A percentile compares a stretch with the other conserved stretches of the same genome.
These are phyloP conservation scores for Monotropa hypopitys DNA, from an alignment of 179 eudicot genomes.

Conservation along the genomic window DNA sequence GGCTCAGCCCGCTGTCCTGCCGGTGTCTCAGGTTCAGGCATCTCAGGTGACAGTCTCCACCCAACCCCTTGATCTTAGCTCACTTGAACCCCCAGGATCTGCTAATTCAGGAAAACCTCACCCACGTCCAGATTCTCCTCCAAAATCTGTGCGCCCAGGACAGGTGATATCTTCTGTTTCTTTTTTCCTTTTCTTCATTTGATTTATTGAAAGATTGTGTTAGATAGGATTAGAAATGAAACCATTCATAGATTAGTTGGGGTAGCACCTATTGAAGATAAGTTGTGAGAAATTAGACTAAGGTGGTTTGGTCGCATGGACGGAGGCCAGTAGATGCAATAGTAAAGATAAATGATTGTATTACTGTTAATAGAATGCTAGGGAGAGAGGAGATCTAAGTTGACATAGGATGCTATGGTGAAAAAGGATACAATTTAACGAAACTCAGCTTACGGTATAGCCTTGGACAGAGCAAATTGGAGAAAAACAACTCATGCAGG, in stretches of 20 bases:
- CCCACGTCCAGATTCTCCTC: slow-evolving; percentile 38
- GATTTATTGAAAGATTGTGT: background rate
- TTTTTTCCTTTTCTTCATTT: background rate
- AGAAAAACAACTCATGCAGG: background rate
- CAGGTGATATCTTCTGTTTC: slow-evolving; percentile 32
- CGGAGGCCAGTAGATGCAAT: background rate
- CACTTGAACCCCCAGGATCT: slow-evolving; percentile 63
- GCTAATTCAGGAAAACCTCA: slow-evolving; percentile 41
- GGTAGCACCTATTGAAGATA: background rate
- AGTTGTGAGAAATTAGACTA: background rate
- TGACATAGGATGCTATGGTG: background rate
- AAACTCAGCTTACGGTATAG: background rate
- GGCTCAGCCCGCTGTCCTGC: slow-evolving; percentile 31
- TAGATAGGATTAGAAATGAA: too few relatives aligned
- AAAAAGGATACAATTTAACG: background rate
- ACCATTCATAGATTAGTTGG: background rate
- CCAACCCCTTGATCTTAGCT: slow-evolving; percentile 91
- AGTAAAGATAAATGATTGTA: background rate
- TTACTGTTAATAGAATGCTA: background rate
- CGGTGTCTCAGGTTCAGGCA: slow-evolving; percentile 35
- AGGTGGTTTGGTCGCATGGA: background rate
- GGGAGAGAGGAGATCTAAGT: background rate
- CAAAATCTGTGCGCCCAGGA: slow-evolving; percentile 91
- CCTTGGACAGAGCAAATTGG: background rate
- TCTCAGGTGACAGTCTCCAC: slow-evolving; percentile 34